Conservation (phyloP, 768 basidiomycete genomes). For the Amanita muscaria region DNA sequence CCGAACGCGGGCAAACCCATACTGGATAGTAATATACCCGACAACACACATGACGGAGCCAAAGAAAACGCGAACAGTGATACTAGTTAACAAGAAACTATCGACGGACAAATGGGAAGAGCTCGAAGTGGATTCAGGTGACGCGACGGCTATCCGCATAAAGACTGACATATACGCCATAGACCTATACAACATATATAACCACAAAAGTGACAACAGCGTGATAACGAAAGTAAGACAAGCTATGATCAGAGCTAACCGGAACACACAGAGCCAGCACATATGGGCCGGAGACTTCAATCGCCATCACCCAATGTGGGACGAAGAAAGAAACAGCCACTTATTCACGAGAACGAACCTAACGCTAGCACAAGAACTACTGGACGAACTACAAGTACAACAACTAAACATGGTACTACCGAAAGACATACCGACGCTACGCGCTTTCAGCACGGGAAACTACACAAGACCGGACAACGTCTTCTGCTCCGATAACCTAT, state of each 20-base stretch:
- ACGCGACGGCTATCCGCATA: background rate
- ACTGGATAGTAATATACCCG: background rate
- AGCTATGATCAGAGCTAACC: background rate
- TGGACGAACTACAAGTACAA: background rate
- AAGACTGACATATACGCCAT: background rate
- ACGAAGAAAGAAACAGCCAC: conserved; percentile 14
- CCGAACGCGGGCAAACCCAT: background rate
- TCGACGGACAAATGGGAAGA: background rate
- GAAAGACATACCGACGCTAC: background rate
- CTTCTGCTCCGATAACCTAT: background rate
- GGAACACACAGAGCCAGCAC: conserved; percentile 6
- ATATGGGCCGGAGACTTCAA: conserved; percentile 34
- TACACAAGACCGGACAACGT: background rate
- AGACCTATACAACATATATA: background rate
- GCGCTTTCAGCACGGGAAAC: background rate
- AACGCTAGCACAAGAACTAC: background rate
- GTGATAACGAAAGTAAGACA: background rate
- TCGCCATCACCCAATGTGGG: conserved; percentile 31
- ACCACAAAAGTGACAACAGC: background rate
- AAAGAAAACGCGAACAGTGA: too few relatives aligned
- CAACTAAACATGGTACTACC: background rate
- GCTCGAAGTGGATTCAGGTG: background rate
- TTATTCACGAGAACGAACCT: conserved; percentile 13
- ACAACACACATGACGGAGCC: too few relatives aligned
- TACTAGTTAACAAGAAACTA: too few relatives aligned